These are phyloP conservation scores for Daedaleopsis nitida DNA, from an alignment of 768 basidiomycete species.

Conservation along the genomic window DNA sequence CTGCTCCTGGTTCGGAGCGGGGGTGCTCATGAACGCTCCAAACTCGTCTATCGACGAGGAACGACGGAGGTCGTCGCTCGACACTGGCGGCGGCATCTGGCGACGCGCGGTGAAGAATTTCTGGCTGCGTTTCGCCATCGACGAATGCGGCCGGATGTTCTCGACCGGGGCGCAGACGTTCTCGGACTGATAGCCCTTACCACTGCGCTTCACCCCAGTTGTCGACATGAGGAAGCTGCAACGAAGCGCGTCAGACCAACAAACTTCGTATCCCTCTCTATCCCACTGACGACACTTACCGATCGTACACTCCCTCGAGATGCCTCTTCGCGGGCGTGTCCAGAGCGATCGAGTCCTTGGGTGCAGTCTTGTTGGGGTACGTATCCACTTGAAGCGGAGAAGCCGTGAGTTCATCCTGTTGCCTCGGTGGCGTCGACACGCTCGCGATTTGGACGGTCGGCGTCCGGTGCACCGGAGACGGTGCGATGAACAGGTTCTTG, in stretches of 20 bases:
- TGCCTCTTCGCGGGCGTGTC: slow-evolving; percentile 58
- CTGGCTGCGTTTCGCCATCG: slow-evolving; percentile 38
- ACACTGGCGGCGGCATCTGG: slow-evolving; percentile 72
- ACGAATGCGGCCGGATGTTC: slow-evolving; percentile 32
- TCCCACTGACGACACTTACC: slow-evolving; percentile 29
- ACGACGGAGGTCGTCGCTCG: slow-evolving; percentile 58
- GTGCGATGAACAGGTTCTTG: slow-evolving; percentile 65
- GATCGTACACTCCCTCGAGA: slow-evolving; percentile 77
- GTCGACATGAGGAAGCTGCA: slow-evolving; percentile 72
- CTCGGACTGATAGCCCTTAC: slow-evolving; percentile 81
- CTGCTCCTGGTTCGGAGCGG: slow-evolving; percentile 38
- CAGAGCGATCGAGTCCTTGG: slow-evolving; percentile 36
- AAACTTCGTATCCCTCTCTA: neutral
- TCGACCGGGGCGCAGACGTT: slow-evolving; percentile 44
- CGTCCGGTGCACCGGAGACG: slow-evolving; percentile 39
- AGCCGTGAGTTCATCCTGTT: slow-evolving; percentile 54
- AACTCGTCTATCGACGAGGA: slow-evolving; percentile 65
- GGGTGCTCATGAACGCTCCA: slow-evolving; percentile 39
- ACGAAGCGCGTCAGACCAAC: neutral
- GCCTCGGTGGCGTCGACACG: slow-evolving; percentile 44
- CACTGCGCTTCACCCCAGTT: slow-evolving; percentile 75
- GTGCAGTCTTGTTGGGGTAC: slow-evolving; percentile 51
- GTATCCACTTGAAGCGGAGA: slow-evolving; percentile 68
- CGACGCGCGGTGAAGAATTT: slow-evolving; percentile 51
- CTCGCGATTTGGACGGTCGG: slow-evolving; percentile 60